Evolutionary conservation across 495 filamentous ascomycete genomes (phyloP).

Genomic region (Neurospora sp.): DNA sequence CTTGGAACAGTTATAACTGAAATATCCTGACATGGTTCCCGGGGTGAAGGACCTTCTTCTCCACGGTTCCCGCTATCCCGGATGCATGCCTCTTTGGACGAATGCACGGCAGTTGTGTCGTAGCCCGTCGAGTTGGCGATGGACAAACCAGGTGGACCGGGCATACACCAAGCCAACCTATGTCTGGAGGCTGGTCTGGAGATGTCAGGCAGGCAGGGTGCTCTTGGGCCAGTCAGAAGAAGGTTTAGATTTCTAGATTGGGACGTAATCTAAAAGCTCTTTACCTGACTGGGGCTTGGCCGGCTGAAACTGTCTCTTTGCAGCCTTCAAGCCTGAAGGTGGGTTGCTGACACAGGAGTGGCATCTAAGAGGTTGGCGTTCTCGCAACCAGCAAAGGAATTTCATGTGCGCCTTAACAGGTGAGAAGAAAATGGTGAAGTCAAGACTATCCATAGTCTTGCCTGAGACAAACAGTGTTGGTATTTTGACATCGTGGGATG

Average conservation of each 20-base stretch:
- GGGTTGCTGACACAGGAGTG: slow-evolving; percentile 2
- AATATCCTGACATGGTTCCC: background rate
- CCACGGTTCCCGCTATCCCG: slow-evolving; percentile 13
- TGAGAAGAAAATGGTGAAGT: no score
- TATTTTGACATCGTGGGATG: no score
- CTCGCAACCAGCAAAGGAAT: slow-evolving; percentile 33
- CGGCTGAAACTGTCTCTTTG: slow-evolving; percentile 2
- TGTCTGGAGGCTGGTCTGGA: background rate
- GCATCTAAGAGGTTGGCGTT: slow-evolving; percentile 43
- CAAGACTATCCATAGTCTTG: no score
- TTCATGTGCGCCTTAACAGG: no score
- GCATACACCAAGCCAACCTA: slow-evolving; percentile 4
- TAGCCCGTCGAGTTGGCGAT: slow-evolving; percentile 15
- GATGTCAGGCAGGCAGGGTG: slow-evolving; percentile 5
- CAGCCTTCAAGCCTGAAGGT: slow-evolving; percentile 1
- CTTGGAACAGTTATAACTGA: background rate
- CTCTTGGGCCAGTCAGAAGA: slow-evolving; percentile 11
- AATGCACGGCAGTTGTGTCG: slow-evolving; percentile 23
- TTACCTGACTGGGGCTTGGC: slow-evolving; percentile 21
- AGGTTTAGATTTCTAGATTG: slow-evolving; percentile 14
- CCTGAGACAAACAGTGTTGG: no score
- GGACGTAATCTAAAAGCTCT: slow-evolving; percentile 21
- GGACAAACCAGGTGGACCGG: slow-evolving; percentile 17
- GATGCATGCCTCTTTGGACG: slow-evolving; percentile 8
- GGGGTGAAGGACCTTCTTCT: slow-evolving; percentile 12